Conservation (phyloP, 805 yeast species). For the Torulaspora gathmanii region DNA sequence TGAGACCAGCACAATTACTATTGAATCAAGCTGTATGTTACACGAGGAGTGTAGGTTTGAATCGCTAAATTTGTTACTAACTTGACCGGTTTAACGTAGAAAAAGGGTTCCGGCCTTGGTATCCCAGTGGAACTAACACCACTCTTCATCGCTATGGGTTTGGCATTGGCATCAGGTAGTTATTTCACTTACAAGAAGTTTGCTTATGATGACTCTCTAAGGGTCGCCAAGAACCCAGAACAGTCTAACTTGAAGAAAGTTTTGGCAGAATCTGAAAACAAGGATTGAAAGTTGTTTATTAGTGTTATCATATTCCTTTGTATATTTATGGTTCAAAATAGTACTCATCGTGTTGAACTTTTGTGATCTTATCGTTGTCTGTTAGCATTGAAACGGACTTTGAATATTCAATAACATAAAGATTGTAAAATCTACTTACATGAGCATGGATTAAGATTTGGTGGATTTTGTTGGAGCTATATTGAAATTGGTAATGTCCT, state of each 20-base stretch:
- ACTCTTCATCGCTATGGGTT: conserved; percentile 52
- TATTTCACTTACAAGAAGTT: conserved; percentile 52
- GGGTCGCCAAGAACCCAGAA: conserved; percentile 45
- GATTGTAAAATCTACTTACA: background rate
- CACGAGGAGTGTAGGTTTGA: too few relatives aligned
- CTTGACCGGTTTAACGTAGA: conserved; percentile 23
- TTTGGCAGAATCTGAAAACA: conserved; percentile 16
- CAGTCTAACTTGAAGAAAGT: conserved; percentile 33
- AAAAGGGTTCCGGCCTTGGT: conserved; percentile 35
- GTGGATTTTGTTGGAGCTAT: conserved; percentile 7
- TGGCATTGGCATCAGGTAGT: conserved; percentile 47
- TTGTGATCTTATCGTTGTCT: background rate
- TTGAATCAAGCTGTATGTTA: conserved; percentile 46
- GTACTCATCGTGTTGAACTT: background rate
- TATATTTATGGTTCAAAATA: conserved; percentile 2
- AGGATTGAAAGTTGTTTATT: conserved; percentile 2
- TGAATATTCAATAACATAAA: background rate
- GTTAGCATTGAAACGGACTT: background rate
- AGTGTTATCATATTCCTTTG: conserved; percentile 5
- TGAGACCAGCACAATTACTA: conserved; percentile 49
- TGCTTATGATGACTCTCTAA: conserved; percentile 45
- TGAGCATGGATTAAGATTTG: background rate
- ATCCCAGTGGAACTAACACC: conserved; percentile 58
- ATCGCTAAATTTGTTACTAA: conserved; percentile 9
- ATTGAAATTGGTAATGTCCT: conserved; percentile 5